Conservation (phyloP, 768 basidiomycete genomes). For the Rossbeevera mucosa region DNA sequence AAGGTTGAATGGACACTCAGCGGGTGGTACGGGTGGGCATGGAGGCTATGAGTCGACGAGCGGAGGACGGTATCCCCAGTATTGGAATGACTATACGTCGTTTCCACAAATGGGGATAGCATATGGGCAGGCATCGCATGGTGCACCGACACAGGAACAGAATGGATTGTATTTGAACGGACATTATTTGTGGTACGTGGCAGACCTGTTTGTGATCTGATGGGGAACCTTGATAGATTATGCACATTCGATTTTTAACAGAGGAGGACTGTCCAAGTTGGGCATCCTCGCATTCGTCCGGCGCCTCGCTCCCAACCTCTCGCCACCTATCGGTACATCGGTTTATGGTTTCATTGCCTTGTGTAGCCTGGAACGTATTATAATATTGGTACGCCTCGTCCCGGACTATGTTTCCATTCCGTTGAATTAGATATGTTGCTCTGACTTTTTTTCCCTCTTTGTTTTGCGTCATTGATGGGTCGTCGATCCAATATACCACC, state of each 20-base stretch:
- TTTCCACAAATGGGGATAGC: slow-evolving; percentile 46
- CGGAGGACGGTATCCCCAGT: slow-evolving; percentile 44
- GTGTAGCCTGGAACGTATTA: not conserved
- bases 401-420: not conserved
- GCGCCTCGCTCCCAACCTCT: not conserved
- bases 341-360: not conserved
- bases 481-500: not conserved
- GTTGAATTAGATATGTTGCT: not conserved
- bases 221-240: slow-evolving; percentile 6
- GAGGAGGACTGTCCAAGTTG: not conserved
- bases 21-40: slow-evolving; percentile 6
- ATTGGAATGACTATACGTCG: slow-evolving; percentile 52
- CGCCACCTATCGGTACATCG: not conserved
- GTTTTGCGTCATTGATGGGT: not conserved
- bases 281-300: not conserved
- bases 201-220: not conserved
- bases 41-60: slow-evolving; percentile 19
- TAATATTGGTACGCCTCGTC: not conserved
- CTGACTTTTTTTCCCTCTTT: not conserved
- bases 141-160: slow-evolving; percentile 13
- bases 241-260: not conserved
- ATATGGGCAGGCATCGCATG: slow-evolving; percentile 25
- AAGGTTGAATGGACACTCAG: slow-evolving; percentile 16
- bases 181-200: slow-evolving; percentile 30
- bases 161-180: slow-evolving; percentile 22